phyloP scores from a whole-genome alignment of 1,139 yeast species.

The Taphrina wiesneri region DNA sequence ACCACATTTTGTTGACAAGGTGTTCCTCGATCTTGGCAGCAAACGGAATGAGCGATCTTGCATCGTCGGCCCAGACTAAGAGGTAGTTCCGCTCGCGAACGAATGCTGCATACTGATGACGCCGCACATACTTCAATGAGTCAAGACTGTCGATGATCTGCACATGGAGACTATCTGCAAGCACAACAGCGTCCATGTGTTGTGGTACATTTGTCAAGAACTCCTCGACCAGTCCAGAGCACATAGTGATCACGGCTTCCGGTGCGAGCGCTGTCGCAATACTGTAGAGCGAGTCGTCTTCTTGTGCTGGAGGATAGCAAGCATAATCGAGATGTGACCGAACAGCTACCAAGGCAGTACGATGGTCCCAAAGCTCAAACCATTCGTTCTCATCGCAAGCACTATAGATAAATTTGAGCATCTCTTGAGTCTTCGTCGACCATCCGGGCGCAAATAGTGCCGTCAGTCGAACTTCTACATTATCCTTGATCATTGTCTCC shows the following conservation, averaged over 20 bases:
- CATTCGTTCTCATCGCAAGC: conserved; percentile 37
- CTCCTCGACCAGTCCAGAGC: conserved; percentile 36
- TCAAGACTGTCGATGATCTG: conserved; percentile 36
- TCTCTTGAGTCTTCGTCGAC: conserved; percentile 27
- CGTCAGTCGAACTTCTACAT: conserved; percentile 18
- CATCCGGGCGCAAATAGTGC: conserved; percentile 29
- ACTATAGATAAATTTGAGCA: conserved; percentile 37
- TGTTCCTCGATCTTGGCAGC: conserved; percentile 29
- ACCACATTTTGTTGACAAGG: conserved; percentile 28
- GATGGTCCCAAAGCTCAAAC: conserved; percentile 36
- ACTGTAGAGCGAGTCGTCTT: conserved; percentile 31
- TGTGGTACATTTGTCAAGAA: conserved; percentile 34
- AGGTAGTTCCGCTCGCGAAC: conserved; percentile 35
- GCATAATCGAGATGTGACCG: conserved; percentile 33
- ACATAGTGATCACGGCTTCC: conserved; percentile 36
- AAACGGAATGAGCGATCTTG: conserved; percentile 33
- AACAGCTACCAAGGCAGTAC: conserved; percentile 35
- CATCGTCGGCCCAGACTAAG: conserved; percentile 39
- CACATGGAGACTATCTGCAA: conserved; percentile 37
- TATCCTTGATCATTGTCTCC: conserved; percentile 13
- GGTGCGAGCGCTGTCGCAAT: conserved; percentile 37
- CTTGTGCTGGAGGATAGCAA: conserved; percentile 2
- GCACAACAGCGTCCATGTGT: conserved; percentile 35
- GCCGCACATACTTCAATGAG: conserved; percentile 37
- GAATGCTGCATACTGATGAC: conserved; percentile 38